Conservation (phyloP, 2,329 filamentous ascomycete genomes). For the Tolypocladium tropicale region DNA sequence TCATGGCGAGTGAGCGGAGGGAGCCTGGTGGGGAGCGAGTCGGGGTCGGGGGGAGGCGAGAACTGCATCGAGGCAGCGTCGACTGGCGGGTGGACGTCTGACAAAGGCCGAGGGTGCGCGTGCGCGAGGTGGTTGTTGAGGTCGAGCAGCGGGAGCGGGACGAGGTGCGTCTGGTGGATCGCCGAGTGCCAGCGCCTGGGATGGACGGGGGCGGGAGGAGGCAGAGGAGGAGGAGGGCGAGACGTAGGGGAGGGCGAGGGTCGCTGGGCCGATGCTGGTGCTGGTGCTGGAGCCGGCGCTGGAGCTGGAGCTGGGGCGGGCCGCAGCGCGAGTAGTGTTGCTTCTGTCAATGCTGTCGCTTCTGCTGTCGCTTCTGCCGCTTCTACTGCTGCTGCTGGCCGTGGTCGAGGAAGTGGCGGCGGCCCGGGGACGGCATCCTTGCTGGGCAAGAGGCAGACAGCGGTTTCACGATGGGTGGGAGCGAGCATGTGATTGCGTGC, state of each 20-base stretch:
- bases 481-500: constrained; percentile 14
- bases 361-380: background rate
- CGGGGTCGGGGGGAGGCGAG: constrained; percentile 10
- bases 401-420: background rate
- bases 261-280: background rate
- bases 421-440: background rate
- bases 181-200: constrained; percentile 1
- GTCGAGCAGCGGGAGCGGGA: background rate
- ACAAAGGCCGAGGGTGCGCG: background rate
- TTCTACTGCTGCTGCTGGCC: background rate
- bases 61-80: constrained; percentile 13
- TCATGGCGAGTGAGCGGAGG: constrained; percentile 14
- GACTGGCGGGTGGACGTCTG: background rate
- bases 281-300: background rate
- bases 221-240: background rate
- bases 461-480: constrained; percentile 5
- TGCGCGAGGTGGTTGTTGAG: constrained; percentile 1
- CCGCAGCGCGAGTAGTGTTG: background rate
- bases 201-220: constrained; percentile 9
- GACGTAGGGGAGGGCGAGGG: background rate
- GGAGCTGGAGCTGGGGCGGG: constrained; percentile 3
- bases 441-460: background rate
- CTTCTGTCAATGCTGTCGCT: background rate
- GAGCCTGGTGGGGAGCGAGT: constrained; percentile 16
- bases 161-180: background rate